These are phyloP conservation scores for Sporothrix inflata DNA, from an alignment of 2,329 filamentous ascomycete species.

Conservation along the genomic window DNA sequence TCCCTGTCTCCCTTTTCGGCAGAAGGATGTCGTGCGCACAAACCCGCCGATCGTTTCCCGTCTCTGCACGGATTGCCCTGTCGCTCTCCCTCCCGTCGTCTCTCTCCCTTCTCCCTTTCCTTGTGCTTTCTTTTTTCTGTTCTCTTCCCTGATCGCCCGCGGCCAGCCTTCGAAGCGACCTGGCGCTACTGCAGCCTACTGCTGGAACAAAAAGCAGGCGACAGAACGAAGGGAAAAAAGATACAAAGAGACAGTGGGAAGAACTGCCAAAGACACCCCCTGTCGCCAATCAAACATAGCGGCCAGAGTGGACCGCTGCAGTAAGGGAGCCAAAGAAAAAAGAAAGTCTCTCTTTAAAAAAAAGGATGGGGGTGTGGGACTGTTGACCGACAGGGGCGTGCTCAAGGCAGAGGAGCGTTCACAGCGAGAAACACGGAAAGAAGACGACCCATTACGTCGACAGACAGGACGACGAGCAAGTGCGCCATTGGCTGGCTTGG, in stretches of 20 bases:
- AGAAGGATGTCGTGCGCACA: conserved; percentile 18
- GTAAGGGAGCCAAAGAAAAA: not conserved
- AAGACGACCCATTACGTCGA: conserved; percentile 6
- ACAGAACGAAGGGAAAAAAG: not conserved
- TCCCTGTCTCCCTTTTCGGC: not conserved
- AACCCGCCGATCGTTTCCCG: conserved; percentile 10
- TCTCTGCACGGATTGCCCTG: not conserved
- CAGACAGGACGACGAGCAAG: not conserved
- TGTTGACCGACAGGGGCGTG: conserved; percentile 9
- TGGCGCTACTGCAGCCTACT: conserved; percentile 14
- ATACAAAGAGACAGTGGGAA: not conserved
- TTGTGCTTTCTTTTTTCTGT: not conserved
- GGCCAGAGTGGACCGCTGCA: conserved; percentile 12
- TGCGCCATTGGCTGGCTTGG: conserved; percentile 1
- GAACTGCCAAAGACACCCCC: conserved; percentile 2
- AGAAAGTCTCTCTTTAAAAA: not conserved
- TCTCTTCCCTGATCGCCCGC: not conserved
- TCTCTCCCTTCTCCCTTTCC: not conserved
- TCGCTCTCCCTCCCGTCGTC: conserved; percentile 19
- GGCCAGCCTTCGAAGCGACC: not conserved
- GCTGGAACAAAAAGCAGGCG: not conserved
- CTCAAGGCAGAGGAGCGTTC: not conserved
- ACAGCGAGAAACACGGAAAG: not conserved
- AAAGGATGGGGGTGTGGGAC: conserved; percentile 12
- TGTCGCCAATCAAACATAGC: conserved; percentile 26